Base-by-base conservation (phyloP, 2,329 filamentous ascomycete species). In the Neurospora crassa region DNA sequence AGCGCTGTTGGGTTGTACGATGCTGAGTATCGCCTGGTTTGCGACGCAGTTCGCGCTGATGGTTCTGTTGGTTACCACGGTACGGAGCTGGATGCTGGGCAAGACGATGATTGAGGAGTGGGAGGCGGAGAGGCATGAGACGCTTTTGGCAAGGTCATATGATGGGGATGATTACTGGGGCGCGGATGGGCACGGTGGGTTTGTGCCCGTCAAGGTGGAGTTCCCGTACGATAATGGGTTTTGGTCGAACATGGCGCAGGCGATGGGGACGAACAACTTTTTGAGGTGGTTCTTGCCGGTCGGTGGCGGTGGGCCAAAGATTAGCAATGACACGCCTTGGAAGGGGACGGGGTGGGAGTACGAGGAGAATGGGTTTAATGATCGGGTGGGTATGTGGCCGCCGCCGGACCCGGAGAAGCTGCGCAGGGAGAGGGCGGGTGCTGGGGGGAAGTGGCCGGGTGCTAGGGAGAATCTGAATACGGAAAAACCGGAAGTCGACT, bases 151-250 rank as follows among this genome's bases (percentile, higher is more conserved):
- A 29, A 82, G 86, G 20, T 73, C 74, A 24, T 70, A 67, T 11
- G 72, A 74, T 8, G 70, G 74, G 10, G 45, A 71, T 5, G 77
- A 71, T 2, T 75, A 73, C 47, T 75, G 74, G 41, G 77, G 76
- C 67, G 76, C 74, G 10, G 76, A 74, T 37, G 82, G 84, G 70
- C 83, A 82, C 14, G 77, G 74, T 71, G 73, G 90, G 2, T 81
- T 83, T 11, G 40, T 69, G 16, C 12, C 53, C n/a, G 85, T 92
- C 63, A 83, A 86, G 70, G 87, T 94, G 76, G 91, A 95, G 79
- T 96, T 93, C 76, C 93, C 92, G 0, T 96, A 94, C 80, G 92
- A 96, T 77, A 81, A 95, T 67, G 92, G 91, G 68, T 83, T 96
- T 76, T 93, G 88, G 82, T 79, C 82, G 43, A 96, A 96, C 79